Evolutionary conservation across 768 basidiomycete species (phyloP).

Genomic region (Strobilomyces echinocephalus): DNA sequence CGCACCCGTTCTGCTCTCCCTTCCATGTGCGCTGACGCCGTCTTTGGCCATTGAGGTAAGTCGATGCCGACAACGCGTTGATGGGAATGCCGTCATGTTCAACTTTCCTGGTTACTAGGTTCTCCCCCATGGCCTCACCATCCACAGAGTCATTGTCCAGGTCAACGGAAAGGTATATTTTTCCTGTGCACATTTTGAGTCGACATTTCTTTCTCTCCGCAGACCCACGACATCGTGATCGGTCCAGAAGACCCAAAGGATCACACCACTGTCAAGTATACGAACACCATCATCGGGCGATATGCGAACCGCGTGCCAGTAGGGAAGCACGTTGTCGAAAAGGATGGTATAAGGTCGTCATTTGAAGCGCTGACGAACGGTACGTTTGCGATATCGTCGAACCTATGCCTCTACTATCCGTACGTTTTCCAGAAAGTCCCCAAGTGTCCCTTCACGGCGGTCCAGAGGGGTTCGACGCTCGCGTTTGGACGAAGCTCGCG

Average conservation of each 20-base stretch:
- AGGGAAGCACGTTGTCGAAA: conserved; percentile 48
- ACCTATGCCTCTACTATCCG: too few species aligned
- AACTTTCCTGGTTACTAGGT: conserved; percentile 36
- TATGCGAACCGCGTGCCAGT: conserved; percentile 70
- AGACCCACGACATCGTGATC: conserved; percentile 76
- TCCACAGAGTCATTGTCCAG: conserved; percentile 64
- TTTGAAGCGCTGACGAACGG: conserved; percentile 42
- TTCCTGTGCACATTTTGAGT: neutral
- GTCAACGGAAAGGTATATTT: conserved; percentile 53
- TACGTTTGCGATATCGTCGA: conserved; percentile 10
- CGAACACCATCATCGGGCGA: conserved; percentile 67
- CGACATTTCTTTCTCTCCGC: neutral
- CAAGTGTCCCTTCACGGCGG: conserved; percentile 72
- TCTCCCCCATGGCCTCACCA: conserved; percentile 61
- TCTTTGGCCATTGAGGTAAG: conserved; percentile 60
- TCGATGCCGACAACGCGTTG: conserved; percentile 2
- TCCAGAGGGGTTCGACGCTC: conserved; percentile 56
- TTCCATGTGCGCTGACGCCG: conserved; percentile 49
- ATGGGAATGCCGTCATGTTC: neutral
- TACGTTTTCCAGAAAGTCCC: conserved; percentile 36
- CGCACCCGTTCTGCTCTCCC: conserved; percentile 48
- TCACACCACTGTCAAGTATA: conserved; percentile 61
- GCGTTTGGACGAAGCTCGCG: conserved; percentile 46
- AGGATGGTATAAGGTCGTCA: conserved; percentile 46
- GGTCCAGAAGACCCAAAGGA: conserved; percentile 62